Conservation (phyloP, 805 yeast species). For the Candida jianshihensis region DNA sequence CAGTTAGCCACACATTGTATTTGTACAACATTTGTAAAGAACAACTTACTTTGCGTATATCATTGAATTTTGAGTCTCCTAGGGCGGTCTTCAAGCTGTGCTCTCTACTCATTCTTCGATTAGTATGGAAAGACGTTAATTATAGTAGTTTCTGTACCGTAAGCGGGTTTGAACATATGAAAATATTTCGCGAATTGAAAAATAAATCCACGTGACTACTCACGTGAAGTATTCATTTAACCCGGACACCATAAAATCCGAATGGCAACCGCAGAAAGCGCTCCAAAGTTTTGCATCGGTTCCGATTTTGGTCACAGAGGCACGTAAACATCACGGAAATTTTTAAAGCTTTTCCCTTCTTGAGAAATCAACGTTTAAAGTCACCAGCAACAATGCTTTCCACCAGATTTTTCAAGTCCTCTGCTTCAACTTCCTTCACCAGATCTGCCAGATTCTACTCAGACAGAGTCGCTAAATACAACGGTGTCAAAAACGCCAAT, state of each 20-base stretch:
- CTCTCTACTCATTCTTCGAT: conserved; percentile 1
- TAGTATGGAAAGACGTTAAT: no score
- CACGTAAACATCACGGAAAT: not conserved
- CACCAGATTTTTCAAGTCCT: conserved; percentile 80
- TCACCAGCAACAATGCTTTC: conserved; percentile 75
- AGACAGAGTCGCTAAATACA: conserved; percentile 54
- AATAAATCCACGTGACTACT: not conserved
- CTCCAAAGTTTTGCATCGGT: not conserved
- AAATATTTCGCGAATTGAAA: not conserved
- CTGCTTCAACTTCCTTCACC: conserved; percentile 2
- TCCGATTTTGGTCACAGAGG: not conserved
- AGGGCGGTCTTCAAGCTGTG: conserved; percentile 2
- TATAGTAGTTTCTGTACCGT: no score
- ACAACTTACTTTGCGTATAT: not conserved
- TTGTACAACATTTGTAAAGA: no score
- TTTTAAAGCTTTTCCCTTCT: not conserved
- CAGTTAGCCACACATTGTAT: no score
- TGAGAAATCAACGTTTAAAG: not conserved
- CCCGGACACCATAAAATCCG: not conserved
- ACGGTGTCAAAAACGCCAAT: conserved; percentile 56
- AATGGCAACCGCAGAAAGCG: not conserved
- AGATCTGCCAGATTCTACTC: conserved; percentile 26
- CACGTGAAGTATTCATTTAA: not conserved
- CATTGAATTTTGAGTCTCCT: conserved; percentile 1
- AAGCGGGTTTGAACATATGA: not conserved